These are phyloP conservation scores for Skeletonema menzelii DNA, from an alignment of 108 stramenopile genomes.

Conservation along the genomic window DNA sequence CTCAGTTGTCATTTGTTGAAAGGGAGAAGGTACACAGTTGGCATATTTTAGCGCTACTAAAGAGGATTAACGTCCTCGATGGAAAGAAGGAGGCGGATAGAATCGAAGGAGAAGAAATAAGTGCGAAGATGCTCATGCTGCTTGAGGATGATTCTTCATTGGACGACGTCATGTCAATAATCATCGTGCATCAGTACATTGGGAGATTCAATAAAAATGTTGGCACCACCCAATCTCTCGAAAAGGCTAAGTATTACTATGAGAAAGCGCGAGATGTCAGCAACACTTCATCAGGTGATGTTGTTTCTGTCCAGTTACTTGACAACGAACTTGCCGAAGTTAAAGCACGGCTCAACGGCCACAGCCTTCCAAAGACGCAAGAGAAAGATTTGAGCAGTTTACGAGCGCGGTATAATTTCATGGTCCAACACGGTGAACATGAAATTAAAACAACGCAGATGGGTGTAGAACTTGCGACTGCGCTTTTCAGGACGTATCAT, in stretches of 20 bases:
- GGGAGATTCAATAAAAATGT: neutral
- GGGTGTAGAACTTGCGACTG: no score
- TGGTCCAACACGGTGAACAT: no score
- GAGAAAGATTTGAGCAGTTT: no score
- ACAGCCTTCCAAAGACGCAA: no score
- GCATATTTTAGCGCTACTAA: neutral
- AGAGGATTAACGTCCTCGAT: neutral
- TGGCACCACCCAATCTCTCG: neutral
- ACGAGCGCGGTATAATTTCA: no score
- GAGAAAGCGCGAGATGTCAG: neutral
- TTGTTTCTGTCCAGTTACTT: neutral
- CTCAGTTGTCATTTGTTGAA: no score
- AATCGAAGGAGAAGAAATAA: neutral
- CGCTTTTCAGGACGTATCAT: no score
- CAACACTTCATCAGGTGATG: no score
- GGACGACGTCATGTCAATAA: no score
- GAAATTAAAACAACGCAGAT: no score
- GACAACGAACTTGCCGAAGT: neutral
- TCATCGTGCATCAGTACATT: neutral
- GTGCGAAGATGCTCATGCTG: neutral
- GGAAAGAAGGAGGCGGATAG: neutral
- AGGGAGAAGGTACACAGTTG: neutral
- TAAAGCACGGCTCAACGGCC: neutral
- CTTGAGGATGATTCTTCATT: no score
- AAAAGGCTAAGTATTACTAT: neutral